Evolutionary conservation across 495 filamentous ascomycete species (phyloP).

Genomic region (Xylaria telfairii): DNA sequence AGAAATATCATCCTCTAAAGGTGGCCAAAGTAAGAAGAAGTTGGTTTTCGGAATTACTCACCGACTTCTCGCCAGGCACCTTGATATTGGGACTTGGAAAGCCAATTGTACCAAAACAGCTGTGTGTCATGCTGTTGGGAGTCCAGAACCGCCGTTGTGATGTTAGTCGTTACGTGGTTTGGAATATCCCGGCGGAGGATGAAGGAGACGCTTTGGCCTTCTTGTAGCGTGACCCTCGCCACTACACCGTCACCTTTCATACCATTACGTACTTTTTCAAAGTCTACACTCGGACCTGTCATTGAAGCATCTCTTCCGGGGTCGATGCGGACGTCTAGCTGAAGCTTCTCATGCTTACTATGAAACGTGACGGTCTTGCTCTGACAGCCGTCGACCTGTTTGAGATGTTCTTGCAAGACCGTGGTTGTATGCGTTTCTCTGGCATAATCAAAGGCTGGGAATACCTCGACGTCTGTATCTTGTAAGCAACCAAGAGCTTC

Average conservation of each 20-base stretch:
- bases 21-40: too few species aligned
- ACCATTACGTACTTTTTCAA: constrained; percentile 56
- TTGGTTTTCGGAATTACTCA: too few species aligned
- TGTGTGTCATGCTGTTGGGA: constrained; percentile 69
- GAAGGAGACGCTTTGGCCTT: constrained; percentile 72
- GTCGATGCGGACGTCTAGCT: constrained; percentile 69
- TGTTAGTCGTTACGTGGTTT: constrained; percentile 57
- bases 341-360: constrained; percentile 60
- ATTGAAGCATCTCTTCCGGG: constrained; percentile 56
- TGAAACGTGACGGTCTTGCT: constrained; percentile 69
- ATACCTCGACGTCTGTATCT: constrained; percentile 62
- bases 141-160: constrained; percentile 59
- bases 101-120: constrained; percentile 73
- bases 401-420: constrained; percentile 48
- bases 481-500: constrained; percentile 5
- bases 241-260: constrained; percentile 66
- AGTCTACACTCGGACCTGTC: constrained; percentile 54
- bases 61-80: constrained; percentile 74
- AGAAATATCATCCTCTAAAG: too few species aligned
- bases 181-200: constrained; percentile 64
- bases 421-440: constrained; percentile 61
- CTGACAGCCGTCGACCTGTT: constrained; percentile 41
- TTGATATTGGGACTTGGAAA: constrained; percentile 69
- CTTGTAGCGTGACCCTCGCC: constrained; percentile 60
- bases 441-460: constrained; percentile 75